phyloP scores from a whole-genome alignment of 2,329 filamentous ascomycete genomes.

The Alternaria tenuissima region DNA sequence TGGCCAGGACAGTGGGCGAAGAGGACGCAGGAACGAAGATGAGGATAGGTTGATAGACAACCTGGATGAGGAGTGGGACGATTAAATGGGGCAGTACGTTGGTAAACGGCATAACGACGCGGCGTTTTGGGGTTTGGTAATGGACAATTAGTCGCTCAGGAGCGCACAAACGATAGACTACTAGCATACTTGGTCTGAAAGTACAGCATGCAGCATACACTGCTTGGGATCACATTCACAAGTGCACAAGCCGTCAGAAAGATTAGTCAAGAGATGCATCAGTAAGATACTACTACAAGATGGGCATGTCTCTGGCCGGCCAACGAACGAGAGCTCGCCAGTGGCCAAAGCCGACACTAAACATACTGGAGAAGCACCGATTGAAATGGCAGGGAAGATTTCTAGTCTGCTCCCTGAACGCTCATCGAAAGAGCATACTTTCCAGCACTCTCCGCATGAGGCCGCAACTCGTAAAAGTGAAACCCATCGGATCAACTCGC shows the following conservation, averaged over 20 bases:
- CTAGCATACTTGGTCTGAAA: neutral
- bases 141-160: slow-evolving; percentile 5
- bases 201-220: neutral
- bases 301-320: neutral
- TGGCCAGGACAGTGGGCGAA: slow-evolving; percentile 51
- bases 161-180: neutral
- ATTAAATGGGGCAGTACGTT: slow-evolving; percentile 51
- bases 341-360: neutral
- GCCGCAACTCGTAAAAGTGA: neutral
- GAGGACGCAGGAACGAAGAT: slow-evolving; percentile 68
- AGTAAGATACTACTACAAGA: neutral
- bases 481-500: neutral
- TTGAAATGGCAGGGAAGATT: neutral
- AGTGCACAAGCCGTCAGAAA: neutral
- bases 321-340: neutral
- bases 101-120: slow-evolving; percentile 2
- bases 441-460: neutral
- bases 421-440: neutral
- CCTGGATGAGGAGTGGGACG: slow-evolving; percentile 96
- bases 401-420: neutral
- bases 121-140: slow-evolving; percentile 15
- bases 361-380: neutral
- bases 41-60: slow-evolving; percentile 96
- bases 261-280: neutral
- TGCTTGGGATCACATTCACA: neutral